These are phyloP conservation scores for Luffa acutangula DNA, from an alignment of 306 rosid species.

Conservation along the genomic window DNA sequence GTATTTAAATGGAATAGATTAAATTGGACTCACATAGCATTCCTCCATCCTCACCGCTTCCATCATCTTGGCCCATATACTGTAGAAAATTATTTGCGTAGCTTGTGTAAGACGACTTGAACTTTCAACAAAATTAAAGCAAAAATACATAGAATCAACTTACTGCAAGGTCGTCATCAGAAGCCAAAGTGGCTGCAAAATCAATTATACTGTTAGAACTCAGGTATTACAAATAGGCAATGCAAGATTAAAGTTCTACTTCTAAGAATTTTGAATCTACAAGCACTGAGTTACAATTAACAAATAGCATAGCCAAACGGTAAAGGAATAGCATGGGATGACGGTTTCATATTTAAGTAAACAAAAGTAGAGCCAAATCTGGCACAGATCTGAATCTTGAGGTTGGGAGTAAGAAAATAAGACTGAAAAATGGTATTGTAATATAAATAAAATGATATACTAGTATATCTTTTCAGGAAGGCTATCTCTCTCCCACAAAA, in stretches of 20 bases:
- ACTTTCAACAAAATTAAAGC: not conserved
- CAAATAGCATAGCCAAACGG: not conserved
- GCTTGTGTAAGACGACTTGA: not conserved
- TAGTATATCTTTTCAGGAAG: not conserved
- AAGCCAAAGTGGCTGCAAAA: slow-evolving; percentile 57
- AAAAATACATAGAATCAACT: slow-evolving; percentile 8
- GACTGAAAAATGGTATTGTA: not conserved
- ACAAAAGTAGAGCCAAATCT: not conserved
- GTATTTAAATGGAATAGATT: not conserved
- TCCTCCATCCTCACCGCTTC: slow-evolving; percentile 76
- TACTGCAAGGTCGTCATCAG: slow-evolving; percentile 49
- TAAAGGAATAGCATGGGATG: not conserved
- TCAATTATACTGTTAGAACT: not conserved
- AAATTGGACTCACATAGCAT: slow-evolving; percentile 65
- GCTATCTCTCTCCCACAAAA: not conserved
- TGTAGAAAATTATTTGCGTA: slow-evolving; percentile 16
- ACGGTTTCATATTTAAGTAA: not conserved
- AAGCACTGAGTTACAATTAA: not conserved
- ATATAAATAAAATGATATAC: not conserved
- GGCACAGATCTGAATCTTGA: not conserved
- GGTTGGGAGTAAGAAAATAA: not conserved
- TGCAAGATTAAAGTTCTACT: not conserved
- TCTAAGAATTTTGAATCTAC: not conserved
- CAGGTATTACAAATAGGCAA: not conserved
- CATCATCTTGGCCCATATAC: slow-evolving; percentile 53